phyloP scores from a whole-genome alignment of 1,139 yeast species.

The Hemisphaericaspora xylofermentans region DNA sequence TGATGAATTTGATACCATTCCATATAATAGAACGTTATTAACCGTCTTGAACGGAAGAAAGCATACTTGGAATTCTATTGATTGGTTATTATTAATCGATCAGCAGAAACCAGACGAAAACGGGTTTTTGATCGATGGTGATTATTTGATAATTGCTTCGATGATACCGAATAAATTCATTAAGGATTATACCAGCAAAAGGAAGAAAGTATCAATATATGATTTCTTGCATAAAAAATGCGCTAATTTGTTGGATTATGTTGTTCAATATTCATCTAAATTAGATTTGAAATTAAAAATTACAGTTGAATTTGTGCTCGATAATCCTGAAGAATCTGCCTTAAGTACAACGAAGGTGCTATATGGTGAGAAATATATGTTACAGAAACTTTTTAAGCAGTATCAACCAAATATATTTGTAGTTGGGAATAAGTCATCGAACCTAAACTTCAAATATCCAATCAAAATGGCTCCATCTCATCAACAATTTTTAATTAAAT shows the following conservation, averaged over 20 bases:
- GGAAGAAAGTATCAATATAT: conserved; percentile 20
- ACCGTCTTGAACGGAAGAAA: conserved; percentile 41
- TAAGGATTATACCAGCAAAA: conserved; percentile 18
- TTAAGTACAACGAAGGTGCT: conserved; percentile 10
- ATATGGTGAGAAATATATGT: conserved; percentile 35
- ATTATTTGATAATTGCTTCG: conserved; percentile 39
- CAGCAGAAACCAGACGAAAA: conserved; percentile 12
- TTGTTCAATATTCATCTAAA: conserved; percentile 20
- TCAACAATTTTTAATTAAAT: conserved; percentile 31
- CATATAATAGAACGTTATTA: conserved; percentile 32
- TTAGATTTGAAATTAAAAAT: conserved; percentile 41
- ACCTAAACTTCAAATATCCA: conserved; percentile 46
- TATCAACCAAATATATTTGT: conserved; percentile 44
- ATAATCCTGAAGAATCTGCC: conserved; percentile 15
- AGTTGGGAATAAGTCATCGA: conserved; percentile 40
- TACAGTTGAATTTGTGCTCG: conserved; percentile 54
- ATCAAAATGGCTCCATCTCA: conserved; percentile 23
- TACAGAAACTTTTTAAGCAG: conserved; percentile 37
- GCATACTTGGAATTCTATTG: conserved; percentile 47
- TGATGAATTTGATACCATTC: conserved; percentile 25
- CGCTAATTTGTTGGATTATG: conserved; percentile 39
- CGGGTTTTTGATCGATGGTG: conserved; percentile 38
- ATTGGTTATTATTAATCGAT: conserved; percentile 33
- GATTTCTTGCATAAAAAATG: conserved; percentile 40
- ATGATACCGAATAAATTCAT: conserved; percentile 32